Evolutionary conservation across 1,284 basidiomycete genomes (phyloP), one percentile per base, ranked within the genome.

Genomic region (Rhodotorula mucilaginosa): DNA sequence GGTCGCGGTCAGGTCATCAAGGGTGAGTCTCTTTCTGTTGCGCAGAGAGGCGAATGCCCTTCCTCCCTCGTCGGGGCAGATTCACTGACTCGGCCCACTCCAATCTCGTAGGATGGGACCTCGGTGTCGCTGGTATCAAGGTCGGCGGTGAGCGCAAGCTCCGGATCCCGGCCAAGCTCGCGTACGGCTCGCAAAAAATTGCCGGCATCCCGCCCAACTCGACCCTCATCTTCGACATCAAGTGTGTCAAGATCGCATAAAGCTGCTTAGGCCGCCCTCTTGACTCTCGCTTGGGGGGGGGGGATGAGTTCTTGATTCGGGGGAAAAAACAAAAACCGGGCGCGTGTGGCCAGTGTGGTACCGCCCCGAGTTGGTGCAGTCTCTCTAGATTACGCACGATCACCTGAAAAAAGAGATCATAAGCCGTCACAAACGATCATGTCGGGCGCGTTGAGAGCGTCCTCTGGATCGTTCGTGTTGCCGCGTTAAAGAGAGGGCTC

Each of bases 1-100:
- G 96, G 95, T 67, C 84, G 86, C 72, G 92, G 92, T 58, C 90
- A 97, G 80, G 95, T 97, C 65, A 96, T 97, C 82, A 91, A 91
- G 84, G 93, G 90, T 85, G 97, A 93, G 95, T 57, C 39, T 44
- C n/a, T n/a, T n/a, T n/a, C n/a, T 12, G 23, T 47, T 46, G 23
- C n/a, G 21, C 15, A 7, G 34, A n/a, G 23, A 23, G 19, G 46
- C 16, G 4, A 8, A 26, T 12, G 51, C n/a, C 26, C 1, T 31
- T 1, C 18, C 26, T 10, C 29, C 26, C n/a, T 23, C 10, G 39
- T 13, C 39, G 39, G 1, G 10, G 39, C 39, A 44, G 39, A 44
- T 8, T 5, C 49, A 16, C 39, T n/a, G 48, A 49, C 48, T 49
- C 19, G 23, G 3, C 19, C 12, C 48, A 19, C 48, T 3, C 48